A percentile compares a stretch with the other conserved stretches of the same genome.
Conservation (phyloP, 2,329 filamentous ascomycete genomes). For the Pseudopithomyces chartarum region DNA sequence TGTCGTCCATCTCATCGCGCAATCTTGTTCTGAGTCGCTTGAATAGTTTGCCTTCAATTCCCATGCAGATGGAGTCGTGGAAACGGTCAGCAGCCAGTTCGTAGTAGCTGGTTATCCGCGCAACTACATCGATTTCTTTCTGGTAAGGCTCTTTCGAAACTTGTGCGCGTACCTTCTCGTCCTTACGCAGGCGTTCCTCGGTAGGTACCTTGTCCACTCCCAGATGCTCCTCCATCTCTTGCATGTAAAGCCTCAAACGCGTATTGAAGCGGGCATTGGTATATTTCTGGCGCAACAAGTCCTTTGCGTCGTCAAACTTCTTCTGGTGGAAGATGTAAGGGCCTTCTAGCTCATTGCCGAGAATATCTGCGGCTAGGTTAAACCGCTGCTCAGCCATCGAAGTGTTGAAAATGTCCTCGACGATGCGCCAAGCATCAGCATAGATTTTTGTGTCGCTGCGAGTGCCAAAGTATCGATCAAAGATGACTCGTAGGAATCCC, state of each 20-base stretch:
- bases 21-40: constrained; percentile 26
- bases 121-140: constrained; percentile 65
- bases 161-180: constrained; percentile 23
- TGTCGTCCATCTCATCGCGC: constrained; percentile 28
- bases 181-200: constrained; percentile 29
- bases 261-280: constrained; percentile 24
- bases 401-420: constrained; percentile 28
- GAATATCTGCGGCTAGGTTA: constrained; percentile 26
- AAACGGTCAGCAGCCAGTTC: constrained; percentile 68
- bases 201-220: background rate
- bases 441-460: constrained; percentile 40
- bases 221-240: constrained; percentile 18
- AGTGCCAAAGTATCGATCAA: constrained; percentile 35
- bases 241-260: constrained; percentile 32
- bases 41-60: constrained; percentile 45
- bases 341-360: constrained; percentile 40
- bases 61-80: constrained; percentile 57
- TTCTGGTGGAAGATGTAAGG: constrained; percentile 40
- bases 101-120: constrained; percentile 72
- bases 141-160: constrained; percentile 64
- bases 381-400: constrained; percentile 33
- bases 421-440: constrained; percentile 23
- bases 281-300: constrained; percentile 23
- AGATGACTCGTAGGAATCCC: constrained; percentile 20
- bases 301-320: background rate